Conservation (phyloP, 345 rosid species). For the Lumnitzera littorea region DNA sequence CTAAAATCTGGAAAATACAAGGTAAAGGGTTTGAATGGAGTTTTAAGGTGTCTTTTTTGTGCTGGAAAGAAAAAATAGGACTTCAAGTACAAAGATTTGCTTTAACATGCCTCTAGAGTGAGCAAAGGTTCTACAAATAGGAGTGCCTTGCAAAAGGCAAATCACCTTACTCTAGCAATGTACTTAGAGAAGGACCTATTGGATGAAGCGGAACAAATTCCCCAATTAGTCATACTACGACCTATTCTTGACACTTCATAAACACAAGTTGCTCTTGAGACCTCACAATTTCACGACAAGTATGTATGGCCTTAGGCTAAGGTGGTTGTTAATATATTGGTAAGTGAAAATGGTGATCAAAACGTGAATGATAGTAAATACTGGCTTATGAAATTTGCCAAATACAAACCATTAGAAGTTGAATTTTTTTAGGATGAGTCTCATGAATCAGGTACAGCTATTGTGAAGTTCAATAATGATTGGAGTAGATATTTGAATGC, state of each 20-base stretch:
- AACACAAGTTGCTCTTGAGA: not conserved
- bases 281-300: constrained; percentile 27
- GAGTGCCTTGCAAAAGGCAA: constrained; percentile 64
- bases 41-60: constrained; percentile 76
- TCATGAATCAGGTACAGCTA: constrained; percentile 28
- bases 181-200: constrained; percentile 58
- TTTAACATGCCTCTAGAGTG: constrained; percentile 83
- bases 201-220: constrained; percentile 31
- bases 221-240: constrained; percentile 13
- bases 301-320: constrained; percentile 92
- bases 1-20: constrained; percentile 38
- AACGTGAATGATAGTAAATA: constrained; percentile 25
- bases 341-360: constrained; percentile 13
- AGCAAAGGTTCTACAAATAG: constrained; percentile 67
- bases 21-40: constrained; percentile 49
- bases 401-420: constrained; percentile 51
- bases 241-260: not conserved
- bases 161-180: constrained; percentile 64
- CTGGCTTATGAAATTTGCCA: constrained; percentile 53
- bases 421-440: constrained; percentile 38
- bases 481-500: constrained; percentile 60
- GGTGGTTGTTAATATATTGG: constrained; percentile 34
- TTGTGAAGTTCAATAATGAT: constrained; percentile 44
- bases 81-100: constrained; percentile 68
- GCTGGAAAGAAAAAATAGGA: constrained; percentile 82